Evolutionary conservation across 768 basidiomycete genomes (phyloP), one percentile per base, ranked within the genome.

Genomic region (Boletus rubropictus): DNA sequence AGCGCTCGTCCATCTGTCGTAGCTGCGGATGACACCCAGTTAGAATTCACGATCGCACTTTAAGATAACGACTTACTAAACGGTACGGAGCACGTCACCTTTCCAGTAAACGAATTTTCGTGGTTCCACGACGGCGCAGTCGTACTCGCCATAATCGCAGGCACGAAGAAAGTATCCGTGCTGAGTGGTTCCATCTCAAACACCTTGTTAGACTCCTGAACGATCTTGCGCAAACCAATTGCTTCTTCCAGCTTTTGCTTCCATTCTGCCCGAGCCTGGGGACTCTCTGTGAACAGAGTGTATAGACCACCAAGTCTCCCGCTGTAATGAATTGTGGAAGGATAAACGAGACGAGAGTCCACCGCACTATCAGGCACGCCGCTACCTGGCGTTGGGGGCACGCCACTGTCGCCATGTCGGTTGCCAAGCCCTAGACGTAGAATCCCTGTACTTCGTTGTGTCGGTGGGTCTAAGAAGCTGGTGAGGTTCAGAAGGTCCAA

Each of bases 41-140:
- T 43, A 37, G 53, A 11, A 48, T 39, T n/a, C 9, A 42, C 12
- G 22, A 14, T 18, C 1, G 18, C 12, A 40, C 33, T 24, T 9
- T 14, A 45, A 41, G 25, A 22, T 33, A 42, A 9, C 1, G n/a
- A 58, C 71, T 63, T 37, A 81, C 92, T 84, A 66, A 98, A 94
- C 10, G 95, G 93, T 18, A 91, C 89, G 2, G 93, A 95, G 60
- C 94, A 96, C 3, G 94, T 96, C 34, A 96, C 94, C 62, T 84
- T 89, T 15, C 89, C 89, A 1, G 76, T 81, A 50, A 82, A 85
- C 11, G 82, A 73, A 48, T 74, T 83, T 42, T 89, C 87, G 43
- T 84, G 78, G 56, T 81, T 69, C 73, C 72, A 91, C 9, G 82
- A 71, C 3, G 84, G 78, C 5, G 74, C 41, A 1, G 62, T 47